These are phyloP conservation scores for Rhinocladiella similis DNA, from an alignment of 2,329 filamentous ascomycete genomes.

Conservation along the genomic window DNA sequence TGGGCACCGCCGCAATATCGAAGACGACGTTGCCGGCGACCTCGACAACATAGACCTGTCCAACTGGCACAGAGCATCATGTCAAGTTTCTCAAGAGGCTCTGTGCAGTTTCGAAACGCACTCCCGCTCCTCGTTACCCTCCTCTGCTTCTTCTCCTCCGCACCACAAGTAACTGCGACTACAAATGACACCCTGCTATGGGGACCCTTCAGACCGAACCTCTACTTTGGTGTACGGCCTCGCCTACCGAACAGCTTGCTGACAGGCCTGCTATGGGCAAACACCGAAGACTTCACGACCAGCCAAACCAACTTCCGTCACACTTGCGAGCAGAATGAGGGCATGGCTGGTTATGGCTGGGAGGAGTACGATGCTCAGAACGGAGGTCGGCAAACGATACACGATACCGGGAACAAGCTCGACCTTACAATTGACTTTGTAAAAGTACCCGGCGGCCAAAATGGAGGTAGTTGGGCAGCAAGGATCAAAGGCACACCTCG, in stretches of 20 bases:
- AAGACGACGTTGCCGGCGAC: neutral
- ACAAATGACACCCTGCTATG: conserved; percentile 84
- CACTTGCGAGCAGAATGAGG: conserved; percentile 93
- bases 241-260: conserved; percentile 78
- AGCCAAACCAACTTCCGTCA: conserved; percentile 63
- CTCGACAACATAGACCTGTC: neutral
- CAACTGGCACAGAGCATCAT: conserved; percentile 7
- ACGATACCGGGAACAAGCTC: conserved; percentile 82
- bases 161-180: conserved; percentile 1
- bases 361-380: conserved; percentile 90
- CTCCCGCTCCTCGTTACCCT: conserved; percentile 4
- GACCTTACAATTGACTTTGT: conserved; percentile 93
- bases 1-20: neutral
- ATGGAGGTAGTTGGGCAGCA: conserved; percentile 91
- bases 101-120: neutral
- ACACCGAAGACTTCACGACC: conserved; percentile 69
- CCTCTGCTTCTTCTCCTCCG: conserved; percentile 5
- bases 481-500: conserved; percentile 80
- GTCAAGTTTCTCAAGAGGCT: conserved; percentile 14
- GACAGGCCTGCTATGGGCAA: conserved; percentile 84
- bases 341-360: conserved; percentile 96
- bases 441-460: conserved; percentile 80
- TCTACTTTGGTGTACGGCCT: conserved; percentile 90
- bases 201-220: conserved; percentile 90
- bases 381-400: conserved; percentile 86